Percentiles rank a stretch among this genome's conserved stretches.
Conservation (phyloP, 352 stramenopile species). For the Globisporangium yorkense region DNA sequence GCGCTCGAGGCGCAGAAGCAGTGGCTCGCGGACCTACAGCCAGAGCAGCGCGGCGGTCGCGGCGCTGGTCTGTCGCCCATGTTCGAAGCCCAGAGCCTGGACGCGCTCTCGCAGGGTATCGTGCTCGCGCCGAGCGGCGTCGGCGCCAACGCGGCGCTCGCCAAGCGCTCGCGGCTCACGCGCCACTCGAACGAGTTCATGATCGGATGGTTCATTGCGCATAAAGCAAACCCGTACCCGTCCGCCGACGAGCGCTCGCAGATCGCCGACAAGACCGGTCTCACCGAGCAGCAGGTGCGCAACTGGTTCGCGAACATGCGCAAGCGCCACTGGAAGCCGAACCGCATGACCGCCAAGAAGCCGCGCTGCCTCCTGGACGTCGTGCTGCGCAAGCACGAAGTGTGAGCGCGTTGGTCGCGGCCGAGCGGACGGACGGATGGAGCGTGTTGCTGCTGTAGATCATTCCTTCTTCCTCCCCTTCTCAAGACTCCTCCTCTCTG, state of each 20-base stretch:
- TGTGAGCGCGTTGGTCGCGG: slow-evolving; percentile 7
- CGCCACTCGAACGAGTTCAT: slow-evolving; percentile 82
- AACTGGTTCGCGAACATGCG: slow-evolving; percentile 90
- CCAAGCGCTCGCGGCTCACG: slow-evolving; percentile 53
- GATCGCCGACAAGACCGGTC: slow-evolving; percentile 60
- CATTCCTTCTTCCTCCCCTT: not conserved
- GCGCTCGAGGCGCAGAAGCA: slow-evolving; percentile 18
- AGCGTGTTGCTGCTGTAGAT: not conserved
- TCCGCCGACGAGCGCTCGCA: slow-evolving; percentile 50
- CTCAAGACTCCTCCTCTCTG: not conserved
- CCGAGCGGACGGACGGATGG: not conserved
- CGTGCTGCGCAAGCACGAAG: slow-evolving; percentile 58
- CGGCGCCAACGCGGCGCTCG: slow-evolving; percentile 6
- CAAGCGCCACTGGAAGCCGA: slow-evolving; percentile 87
- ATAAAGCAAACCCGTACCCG: slow-evolving; percentile 83
- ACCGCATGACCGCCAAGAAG: slow-evolving; percentile 56
- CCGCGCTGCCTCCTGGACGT: slow-evolving; percentile 75
- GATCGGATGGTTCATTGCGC: slow-evolving; percentile 79
- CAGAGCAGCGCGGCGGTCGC: slow-evolving; percentile 20
- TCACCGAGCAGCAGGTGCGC: slow-evolving; percentile 79
- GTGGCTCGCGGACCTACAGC: slow-evolving; percentile 5
- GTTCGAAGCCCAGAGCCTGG: slow-evolving; percentile 28
- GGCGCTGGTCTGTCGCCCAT: slow-evolving; percentile 21
- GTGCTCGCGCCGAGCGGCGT: slow-evolving; percentile 7
- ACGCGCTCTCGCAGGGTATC: slow-evolving; percentile 32